Percentiles rank a stretch among this genome's conserved stretches.
Conservation (phyloP, 441 rosid species). For the Hura crepitans region DNA sequence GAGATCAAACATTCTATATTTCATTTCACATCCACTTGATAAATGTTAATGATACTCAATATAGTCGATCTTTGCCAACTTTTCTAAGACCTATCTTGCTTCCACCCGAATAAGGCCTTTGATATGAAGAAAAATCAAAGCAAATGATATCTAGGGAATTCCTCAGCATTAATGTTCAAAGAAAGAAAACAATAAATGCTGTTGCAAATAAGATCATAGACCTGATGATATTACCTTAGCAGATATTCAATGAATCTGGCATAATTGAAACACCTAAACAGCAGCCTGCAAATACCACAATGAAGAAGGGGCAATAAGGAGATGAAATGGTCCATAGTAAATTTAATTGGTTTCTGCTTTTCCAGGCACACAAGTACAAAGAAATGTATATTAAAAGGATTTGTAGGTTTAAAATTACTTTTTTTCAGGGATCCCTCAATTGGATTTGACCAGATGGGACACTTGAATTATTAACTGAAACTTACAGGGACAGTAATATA, state of each 20-base stretch:
- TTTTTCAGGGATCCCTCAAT: background rate
- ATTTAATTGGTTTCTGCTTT: too few relatives aligned
- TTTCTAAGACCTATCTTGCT: background rate
- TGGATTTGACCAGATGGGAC: background rate
- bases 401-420: background rate
- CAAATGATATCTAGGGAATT: background rate
- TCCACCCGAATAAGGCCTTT: background rate
- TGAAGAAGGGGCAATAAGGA: background rate
- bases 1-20: background rate
- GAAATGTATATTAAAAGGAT: background rate
- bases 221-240: constrained; percentile 25
- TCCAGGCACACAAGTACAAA: background rate
- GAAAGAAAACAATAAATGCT: background rate
- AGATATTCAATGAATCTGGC: constrained; percentile 14
- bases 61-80: background rate
- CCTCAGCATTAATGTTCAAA: background rate
- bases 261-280: constrained; percentile 24
- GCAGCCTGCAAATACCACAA: constrained; percentile 33
- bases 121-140: background rate
- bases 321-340: background rate
- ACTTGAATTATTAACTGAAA: background rate
- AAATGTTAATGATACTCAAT: background rate
- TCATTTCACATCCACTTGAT: background rate
- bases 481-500: background rate
- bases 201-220: background rate